Conservation (phyloP, 768 basidiomycete species). For the Calocybe indica region DNA sequence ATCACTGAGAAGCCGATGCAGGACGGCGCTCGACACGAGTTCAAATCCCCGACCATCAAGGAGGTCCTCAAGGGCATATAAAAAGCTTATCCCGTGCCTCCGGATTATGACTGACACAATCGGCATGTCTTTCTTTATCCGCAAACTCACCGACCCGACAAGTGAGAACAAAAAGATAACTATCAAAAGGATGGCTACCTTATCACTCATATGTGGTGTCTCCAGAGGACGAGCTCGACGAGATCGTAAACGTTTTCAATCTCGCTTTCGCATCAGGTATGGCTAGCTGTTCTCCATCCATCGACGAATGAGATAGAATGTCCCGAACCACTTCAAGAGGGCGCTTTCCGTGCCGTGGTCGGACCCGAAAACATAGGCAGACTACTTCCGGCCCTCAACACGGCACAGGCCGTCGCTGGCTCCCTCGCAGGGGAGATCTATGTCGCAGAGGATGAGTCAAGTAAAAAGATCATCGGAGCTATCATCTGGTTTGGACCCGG, state of each 20-base stretch:
- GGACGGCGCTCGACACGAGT: too few species aligned
- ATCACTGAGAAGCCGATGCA: too few species aligned
- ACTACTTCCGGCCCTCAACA: constrained; percentile 3
- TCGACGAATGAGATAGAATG: not conserved
- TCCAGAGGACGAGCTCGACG: constrained; percentile 4
- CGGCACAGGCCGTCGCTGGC: constrained; percentile 3
- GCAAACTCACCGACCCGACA: constrained; percentile 3
- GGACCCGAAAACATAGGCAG: not conserved
- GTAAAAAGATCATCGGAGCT: constrained; percentile 4
- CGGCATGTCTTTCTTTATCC: constrained; percentile 4
- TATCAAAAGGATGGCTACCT: not conserved
- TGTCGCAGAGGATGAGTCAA: constrained; percentile 4
- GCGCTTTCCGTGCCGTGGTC: constrained; percentile 3
- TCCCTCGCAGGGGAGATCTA: constrained; percentile 3
- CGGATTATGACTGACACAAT: too few species aligned
- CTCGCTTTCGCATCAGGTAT: constrained; percentile 4
- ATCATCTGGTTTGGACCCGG: constrained; percentile 5
- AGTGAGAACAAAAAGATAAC: not conserved
- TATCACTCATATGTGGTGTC: not conserved
- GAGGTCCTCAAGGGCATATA: too few species aligned
- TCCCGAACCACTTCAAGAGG: not conserved
- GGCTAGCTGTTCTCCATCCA: not conserved
- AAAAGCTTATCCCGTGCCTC: too few species aligned
- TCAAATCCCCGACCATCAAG: too few species aligned
- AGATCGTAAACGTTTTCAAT: constrained; percentile 4